Conservation (phyloP, 2,329 filamentous ascomycete genomes). For the Cylindrodendrum hubeiense region DNA sequence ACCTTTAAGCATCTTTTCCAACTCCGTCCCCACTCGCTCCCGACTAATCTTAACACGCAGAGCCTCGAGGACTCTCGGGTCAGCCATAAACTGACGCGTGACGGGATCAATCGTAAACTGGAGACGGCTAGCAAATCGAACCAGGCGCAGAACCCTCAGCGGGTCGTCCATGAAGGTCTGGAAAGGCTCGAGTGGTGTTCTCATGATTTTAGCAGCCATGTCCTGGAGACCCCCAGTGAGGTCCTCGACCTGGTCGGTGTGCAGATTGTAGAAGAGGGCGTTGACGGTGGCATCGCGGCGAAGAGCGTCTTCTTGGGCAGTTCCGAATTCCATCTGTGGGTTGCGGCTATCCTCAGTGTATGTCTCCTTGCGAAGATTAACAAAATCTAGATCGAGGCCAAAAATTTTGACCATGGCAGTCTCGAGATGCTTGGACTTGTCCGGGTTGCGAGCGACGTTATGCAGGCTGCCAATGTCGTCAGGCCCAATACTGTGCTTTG, state of each 20-base stretch:
- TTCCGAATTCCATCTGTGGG: constrained; percentile 93
- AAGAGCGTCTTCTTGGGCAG: constrained; percentile 88
- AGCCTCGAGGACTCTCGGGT: constrained; percentile 81
- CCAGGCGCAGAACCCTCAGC: constrained; percentile 84
- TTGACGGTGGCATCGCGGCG: constrained; percentile 95
- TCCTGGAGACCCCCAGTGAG: constrained; percentile 85
- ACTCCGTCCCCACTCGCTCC: constrained; percentile 86
- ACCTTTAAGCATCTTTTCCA: constrained; percentile 93
- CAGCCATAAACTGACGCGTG: constrained; percentile 80
- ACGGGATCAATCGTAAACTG: constrained; percentile 80
- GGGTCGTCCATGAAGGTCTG: constrained; percentile 97
- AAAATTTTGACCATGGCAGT: constrained; percentile 90
- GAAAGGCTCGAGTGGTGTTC: constrained; percentile 87
- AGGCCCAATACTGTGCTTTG: constrained; percentile 69
- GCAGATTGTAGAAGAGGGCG: constrained; percentile 94
- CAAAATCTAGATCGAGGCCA: constrained; percentile 90
- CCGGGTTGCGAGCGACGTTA: constrained; percentile 91
- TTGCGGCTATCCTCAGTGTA: constrained; percentile 92
- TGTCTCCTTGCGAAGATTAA: constrained; percentile 92
- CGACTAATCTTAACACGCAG: constrained; percentile 91
- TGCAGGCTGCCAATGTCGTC: constrained; percentile 81
- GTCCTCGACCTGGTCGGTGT: constrained; percentile 84
- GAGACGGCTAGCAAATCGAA: constrained; percentile 90
- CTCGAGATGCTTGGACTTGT: constrained; percentile 96
- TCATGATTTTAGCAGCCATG: constrained; percentile 78